Conservation (phyloP, 129 eudicot genomes). For the Erigeron canadensis region DNA sequence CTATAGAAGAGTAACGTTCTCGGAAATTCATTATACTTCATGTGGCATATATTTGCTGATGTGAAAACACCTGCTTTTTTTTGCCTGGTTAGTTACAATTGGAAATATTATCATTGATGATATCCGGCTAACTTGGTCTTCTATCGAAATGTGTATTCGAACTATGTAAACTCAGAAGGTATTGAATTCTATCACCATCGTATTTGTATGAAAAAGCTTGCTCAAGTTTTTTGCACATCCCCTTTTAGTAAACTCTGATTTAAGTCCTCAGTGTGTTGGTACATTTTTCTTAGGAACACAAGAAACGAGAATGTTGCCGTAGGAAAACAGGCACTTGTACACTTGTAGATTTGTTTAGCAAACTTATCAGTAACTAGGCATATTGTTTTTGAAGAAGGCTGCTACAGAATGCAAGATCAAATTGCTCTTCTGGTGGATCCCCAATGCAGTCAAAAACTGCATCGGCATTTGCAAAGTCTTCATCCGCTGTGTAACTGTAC, state of each 20-base stretch:
- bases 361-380: slow-evolving; percentile 18
- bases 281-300: not conserved
- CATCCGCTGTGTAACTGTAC: slow-evolving; percentile 89
- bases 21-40: too few species aligned
- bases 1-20: too few species aligned
- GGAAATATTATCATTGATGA: too few species aligned
- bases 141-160: too few species aligned
- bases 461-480: slow-evolving; percentile 90
- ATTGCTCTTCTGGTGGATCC: slow-evolving; percentile 95
- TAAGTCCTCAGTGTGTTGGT: not conserved
- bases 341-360: not conserved
- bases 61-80: too few species aligned
- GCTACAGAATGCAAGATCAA: slow-evolving; percentile 78
- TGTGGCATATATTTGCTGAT: too few species aligned
- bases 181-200: not conserved
- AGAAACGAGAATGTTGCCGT: not conserved
- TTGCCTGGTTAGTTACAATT: too few species aligned
- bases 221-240: not conserved
- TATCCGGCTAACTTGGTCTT: too few species aligned
- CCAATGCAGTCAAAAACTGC: slow-evolving; percentile 99
- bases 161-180: not conserved
- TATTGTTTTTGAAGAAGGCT: slow-evolving; percentile 79
- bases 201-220: not conserved
- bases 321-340: not conserved
- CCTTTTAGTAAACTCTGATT: not conserved